Evolutionary conservation across 1,284 basidiomycete species (phyloP).

Genomic region (Fomitopsis palustris): DNA sequence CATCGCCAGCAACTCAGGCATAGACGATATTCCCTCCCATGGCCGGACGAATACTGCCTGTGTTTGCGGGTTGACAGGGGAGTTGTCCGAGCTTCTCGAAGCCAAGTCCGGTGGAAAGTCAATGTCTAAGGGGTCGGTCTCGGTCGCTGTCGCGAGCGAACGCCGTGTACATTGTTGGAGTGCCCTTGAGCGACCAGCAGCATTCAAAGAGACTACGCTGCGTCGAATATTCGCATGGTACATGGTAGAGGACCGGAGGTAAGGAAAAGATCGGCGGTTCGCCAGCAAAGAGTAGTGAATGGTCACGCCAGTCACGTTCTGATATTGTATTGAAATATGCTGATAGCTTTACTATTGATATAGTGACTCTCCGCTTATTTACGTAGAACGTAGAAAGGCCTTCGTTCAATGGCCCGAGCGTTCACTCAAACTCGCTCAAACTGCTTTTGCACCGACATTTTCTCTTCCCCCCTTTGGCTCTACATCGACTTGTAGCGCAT

Average conservation of each 20-base stretch:
- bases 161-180: not conserved
- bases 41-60: constrained; percentile 34
- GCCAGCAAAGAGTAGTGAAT: not conserved
- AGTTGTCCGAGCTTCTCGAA: not conserved
- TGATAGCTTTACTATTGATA: no score
- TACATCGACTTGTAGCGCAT: no score
- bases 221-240: not conserved
- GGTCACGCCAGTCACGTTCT: not conserved
- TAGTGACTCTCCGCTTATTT: no score
- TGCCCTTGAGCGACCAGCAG: not conserved
- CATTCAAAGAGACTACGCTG: not conserved
- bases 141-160: not conserved
- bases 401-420: no score
- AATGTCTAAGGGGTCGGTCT: not conserved
- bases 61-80: not conserved
- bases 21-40: constrained; percentile 35
- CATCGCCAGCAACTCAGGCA: constrained; percentile 47
- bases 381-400: no score
- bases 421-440: no score
- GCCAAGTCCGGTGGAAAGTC: not conserved
- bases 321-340: no score
- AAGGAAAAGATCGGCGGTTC: not conserved
- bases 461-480: no score
- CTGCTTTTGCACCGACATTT: no score
- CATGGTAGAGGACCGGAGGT: not conserved